Evolutionary conservation across 352 stramenopile species (phyloP).

Genomic region (Thalassiosira mediterranea): DNA sequence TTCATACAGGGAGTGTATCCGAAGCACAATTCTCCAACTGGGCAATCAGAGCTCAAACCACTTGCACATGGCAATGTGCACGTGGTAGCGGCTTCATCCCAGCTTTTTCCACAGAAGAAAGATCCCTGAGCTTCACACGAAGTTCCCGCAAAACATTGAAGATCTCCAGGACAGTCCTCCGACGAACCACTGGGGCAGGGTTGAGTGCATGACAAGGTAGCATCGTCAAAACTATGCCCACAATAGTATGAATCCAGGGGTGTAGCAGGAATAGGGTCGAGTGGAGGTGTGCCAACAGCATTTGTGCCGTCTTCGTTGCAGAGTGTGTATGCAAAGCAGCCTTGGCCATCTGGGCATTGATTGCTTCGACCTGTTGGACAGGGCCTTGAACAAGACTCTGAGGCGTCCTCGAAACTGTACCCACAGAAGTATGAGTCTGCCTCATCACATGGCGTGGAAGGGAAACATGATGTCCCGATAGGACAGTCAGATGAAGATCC

Average conservation of each 20-base stretch:
- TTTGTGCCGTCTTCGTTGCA: conserved; percentile 39
- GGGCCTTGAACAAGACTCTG: conserved; percentile 10
- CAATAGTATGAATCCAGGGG: conserved; percentile 55
- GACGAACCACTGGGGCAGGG: conserved; percentile 45
- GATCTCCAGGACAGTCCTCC: conserved; percentile 34
- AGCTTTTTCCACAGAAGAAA: conserved; percentile 26
- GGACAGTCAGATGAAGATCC: conserved; percentile 7
- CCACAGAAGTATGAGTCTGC: conserved; percentile 14
- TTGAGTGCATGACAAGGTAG: conserved; percentile 43
- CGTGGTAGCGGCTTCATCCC: conserved; percentile 8
- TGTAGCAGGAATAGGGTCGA: conserved; percentile 39
- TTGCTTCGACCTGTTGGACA: conserved; percentile 17
- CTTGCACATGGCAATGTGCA: conserved; percentile 60
- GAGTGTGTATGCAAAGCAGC: conserved; percentile 39
- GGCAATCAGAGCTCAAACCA: conserved; percentile 64
- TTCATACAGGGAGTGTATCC: conserved; percentile 76
- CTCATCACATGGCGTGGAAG: conserved; percentile 10
- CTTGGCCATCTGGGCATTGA: conserved; percentile 24
- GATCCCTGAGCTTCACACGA: not conserved
- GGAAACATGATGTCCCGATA: conserved; percentile 10
- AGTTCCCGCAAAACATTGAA: conserved; percentile 54
- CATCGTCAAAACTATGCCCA: conserved; percentile 51
- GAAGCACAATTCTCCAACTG: conserved; percentile 67
- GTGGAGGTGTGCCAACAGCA: conserved; percentile 43
- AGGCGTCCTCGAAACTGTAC: conserved; percentile 1